Base-by-base conservation (phyloP, 164 flowering plant genomes). In the Aristolochia fimbriata region DNA sequence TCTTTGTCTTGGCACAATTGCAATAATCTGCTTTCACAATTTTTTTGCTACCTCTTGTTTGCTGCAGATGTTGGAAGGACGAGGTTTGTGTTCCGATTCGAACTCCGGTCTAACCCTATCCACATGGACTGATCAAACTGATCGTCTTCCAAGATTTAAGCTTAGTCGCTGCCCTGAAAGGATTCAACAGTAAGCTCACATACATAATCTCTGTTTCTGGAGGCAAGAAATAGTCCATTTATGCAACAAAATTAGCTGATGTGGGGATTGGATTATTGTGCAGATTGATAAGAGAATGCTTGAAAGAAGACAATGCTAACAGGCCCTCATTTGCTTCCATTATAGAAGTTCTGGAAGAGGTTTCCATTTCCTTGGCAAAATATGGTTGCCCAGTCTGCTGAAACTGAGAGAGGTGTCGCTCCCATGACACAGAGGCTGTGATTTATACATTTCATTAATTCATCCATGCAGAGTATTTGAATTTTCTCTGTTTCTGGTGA, bases 61-160 rank as follows among this genome's bases (percentile, higher is more conserved):
- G 19, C 17, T 30, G 46, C 76, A 78, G 85, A 77, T 81, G 82
- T 30, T 78, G 55, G 82, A 78, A 73, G 82, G 85, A 63, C 70
- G 60, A 47, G 55, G 15, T 14, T 5, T 60, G 15, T 12, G 3
- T 16, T 62, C 52, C 33, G 60, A 60, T 55, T 60, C 13, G 48
- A 65, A 59, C 49, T 64, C 31, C 25, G 69, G 68, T 10, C 21
- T 45, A 31, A 37, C 59, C 24, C 68, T 63, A 62, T 55, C 52
- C 22, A 66, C 59, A n/a, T 62, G 58, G 48, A 54, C 19, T 66
- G 70, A 76, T 65, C 65, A 67, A 27, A 57, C 22, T 66, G 70
- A 76, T 65, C 65, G 65, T 27, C 72, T 71, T 52, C 72, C 62
- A 14, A 78, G 64, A 58, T 78, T 78, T 51, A 68, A 48, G 16